Evolutionary conservation across 2,329 filamentous ascomycete genomes (phyloP).

Genomic region (Daldinia sp.): DNA sequence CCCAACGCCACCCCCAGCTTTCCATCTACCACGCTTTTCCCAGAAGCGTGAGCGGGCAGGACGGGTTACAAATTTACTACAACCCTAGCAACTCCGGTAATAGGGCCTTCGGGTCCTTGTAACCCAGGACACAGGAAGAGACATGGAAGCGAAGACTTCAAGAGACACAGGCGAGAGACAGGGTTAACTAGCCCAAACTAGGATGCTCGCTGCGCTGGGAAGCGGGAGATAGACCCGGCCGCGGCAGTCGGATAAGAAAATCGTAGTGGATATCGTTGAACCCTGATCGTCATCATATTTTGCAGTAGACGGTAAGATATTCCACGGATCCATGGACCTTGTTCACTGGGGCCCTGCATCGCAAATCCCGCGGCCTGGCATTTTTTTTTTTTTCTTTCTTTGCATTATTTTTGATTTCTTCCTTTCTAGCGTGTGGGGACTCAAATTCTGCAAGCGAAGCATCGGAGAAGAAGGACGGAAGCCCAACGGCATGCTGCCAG

Average conservation of each 20-base stretch:
- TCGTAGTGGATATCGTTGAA: constrained; percentile 28
- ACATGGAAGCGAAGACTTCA: too few relatives aligned
- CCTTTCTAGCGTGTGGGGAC: constrained; percentile 17
- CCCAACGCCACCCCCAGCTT: not conserved
- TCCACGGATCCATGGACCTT: constrained; percentile 32
- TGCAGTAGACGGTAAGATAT: constrained; percentile 2
- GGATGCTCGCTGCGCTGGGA: constrained; percentile 14
- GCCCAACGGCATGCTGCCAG: constrained; percentile 33
- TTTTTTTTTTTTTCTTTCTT: constrained; percentile 13
- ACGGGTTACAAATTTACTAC: constrained; percentile 27
- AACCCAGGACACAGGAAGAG: too few relatives aligned
- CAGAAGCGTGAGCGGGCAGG: constrained; percentile 25
- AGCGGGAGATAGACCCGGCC: constrained; percentile 37
- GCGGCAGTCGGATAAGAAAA: constrained; percentile 36
- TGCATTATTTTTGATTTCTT: constrained; percentile 11
- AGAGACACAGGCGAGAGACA: constrained; percentile 13
- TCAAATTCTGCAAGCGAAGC: constrained; percentile 20
- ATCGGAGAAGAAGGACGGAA: constrained; percentile 19
- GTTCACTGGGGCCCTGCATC: constrained; percentile 34
- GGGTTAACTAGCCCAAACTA: constrained; percentile 7
- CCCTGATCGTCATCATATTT: constrained; percentile 35
- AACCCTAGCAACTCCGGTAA: constrained; percentile 19
- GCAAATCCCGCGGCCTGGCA: constrained; percentile 31
- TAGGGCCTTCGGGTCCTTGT: constrained; percentile 12
- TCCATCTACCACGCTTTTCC: constrained; percentile 12